Conservation (phyloP, 129 eudicot species). For the Arctium minus region DNA sequence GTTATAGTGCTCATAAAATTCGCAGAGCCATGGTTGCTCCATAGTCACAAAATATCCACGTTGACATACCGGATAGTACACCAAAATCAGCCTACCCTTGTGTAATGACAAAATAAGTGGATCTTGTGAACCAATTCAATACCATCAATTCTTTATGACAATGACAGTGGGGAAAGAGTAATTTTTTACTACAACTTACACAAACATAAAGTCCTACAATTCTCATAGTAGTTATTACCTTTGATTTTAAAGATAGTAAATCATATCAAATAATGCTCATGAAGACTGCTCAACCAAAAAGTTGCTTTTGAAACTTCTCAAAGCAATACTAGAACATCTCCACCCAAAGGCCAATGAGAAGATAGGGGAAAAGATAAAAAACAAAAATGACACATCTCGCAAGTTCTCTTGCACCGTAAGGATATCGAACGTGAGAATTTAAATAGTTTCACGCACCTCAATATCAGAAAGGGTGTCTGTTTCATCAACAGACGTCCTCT, state of each 20-base stretch:
- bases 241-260: too few relatives aligned
- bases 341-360: neutral
- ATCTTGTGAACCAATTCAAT: too few relatives aligned
- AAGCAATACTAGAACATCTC: neutral
- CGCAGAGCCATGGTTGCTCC: too few relatives aligned
- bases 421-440: neutral
- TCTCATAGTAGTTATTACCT: neutral
- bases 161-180: too few relatives aligned
- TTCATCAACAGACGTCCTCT: constrained; percentile 32
- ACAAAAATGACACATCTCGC: neutral
- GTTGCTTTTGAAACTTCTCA: neutral
- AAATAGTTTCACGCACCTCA: constrained; percentile 37
- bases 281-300: neutral
- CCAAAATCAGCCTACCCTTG: too few relatives aligned
- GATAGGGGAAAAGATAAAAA: neutral
- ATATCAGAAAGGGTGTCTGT: constrained; percentile 50
- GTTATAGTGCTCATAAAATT: too few relatives aligned
- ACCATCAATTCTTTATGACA: too few relatives aligned
- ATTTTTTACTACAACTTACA: too few relatives aligned
- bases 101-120: too few relatives aligned
- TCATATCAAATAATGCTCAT: neutral
- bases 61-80: too few relatives aligned
- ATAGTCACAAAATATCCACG: too few relatives aligned
- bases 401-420: neutral
- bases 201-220: too few relatives aligned